phyloP scores from a whole-genome alignment of 345 rosid species.

The Limnanthes douglasii region DNA sequence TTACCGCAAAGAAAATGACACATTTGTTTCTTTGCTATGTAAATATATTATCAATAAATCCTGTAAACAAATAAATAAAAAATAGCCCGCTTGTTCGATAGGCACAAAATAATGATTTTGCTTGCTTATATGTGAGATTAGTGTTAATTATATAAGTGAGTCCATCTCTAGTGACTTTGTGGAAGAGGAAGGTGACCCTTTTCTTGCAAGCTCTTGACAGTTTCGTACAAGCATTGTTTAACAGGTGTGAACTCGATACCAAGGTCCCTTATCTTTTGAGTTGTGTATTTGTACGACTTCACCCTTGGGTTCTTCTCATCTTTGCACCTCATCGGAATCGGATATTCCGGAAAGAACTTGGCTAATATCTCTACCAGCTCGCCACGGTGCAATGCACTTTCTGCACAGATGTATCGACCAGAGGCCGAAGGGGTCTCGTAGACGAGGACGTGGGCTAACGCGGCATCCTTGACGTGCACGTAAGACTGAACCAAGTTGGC shows the following conservation, averaged over 20 bases:
- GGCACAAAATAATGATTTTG: too few relatives aligned
- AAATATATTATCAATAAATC: too few relatives aligned
- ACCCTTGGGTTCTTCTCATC: slow-evolving; percentile 83
- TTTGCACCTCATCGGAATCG: slow-evolving; percentile 86
- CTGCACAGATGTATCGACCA: slow-evolving; percentile 80
- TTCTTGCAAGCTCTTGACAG: slow-evolving; percentile 83
- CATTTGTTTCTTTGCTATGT: too few relatives aligned
- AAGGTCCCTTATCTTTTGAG: slow-evolving; percentile 68
- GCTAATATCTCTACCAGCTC: slow-evolving; percentile 89
- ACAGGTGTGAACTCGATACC: slow-evolving; percentile 69
- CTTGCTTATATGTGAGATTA: too few relatives aligned
- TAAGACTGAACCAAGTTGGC: slow-evolving; percentile 82
- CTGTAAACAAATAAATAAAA: too few relatives aligned
- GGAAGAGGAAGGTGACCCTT: slow-evolving; percentile 68
- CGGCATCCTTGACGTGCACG: slow-evolving; percentile 77
- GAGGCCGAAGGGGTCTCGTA: slow-evolving; percentile 75
- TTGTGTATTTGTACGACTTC: slow-evolving; percentile 61
- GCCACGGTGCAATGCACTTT: slow-evolving; percentile 81
- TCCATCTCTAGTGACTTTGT: too few relatives aligned
- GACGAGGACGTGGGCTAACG: slow-evolving; percentile 75
- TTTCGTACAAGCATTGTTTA: slow-evolving; percentile 72
- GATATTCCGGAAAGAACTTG: slow-evolving; percentile 83
- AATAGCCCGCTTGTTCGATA: too few relatives aligned
- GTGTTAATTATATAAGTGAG: too few relatives aligned
- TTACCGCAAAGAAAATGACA: too few relatives aligned